phyloP scores from a whole-genome alignment of 2,329 filamentous ascomycete genomes.

The Cadophora gregata region DNA sequence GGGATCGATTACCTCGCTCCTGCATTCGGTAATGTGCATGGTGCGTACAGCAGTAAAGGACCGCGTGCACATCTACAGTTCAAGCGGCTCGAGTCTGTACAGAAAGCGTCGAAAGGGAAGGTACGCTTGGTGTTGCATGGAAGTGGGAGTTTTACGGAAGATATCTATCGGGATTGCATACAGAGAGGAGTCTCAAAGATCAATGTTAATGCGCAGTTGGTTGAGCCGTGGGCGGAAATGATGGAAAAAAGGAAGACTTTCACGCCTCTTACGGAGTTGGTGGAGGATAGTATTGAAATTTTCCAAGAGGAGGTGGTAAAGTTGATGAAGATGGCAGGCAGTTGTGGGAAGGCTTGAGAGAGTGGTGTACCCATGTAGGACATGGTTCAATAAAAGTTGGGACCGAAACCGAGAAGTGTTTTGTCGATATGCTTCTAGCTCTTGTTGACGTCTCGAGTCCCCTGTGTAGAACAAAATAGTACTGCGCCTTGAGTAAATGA shows the following conservation, averaged over 20 bases:
- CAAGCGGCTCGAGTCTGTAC: conserved; percentile 45
- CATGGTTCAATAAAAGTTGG: no score
- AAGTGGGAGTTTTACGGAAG: conserved; percentile 57
- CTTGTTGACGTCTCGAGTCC: no score
- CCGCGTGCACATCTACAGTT: conserved; percentile 47
- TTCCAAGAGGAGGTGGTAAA: conserved; percentile 38
- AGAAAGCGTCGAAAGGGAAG: conserved; percentile 44
- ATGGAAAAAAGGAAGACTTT: conserved; percentile 34
- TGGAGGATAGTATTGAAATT: conserved; percentile 39
- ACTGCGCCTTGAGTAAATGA: no score
- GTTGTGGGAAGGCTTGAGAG: conserved; percentile 36
- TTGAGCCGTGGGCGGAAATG: conserved; percentile 39
- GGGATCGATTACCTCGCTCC: conserved; percentile 72
- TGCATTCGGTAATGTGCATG: conserved; percentile 72
- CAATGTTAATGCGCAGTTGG: conserved; percentile 40
- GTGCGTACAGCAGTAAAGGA: conserved; percentile 56
- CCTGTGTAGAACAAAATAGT: no score
- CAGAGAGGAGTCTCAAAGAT: conserved; percentile 50
- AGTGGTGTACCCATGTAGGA: no score
- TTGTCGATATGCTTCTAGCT: no score
- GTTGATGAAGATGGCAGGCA: conserved; percentile 40
- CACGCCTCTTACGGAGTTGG: conserved; percentile 37
- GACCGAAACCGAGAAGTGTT: no score
- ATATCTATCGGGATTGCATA: conserved; percentile 58
- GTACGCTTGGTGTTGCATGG: conserved; percentile 60